Percentiles rank a stretch among this genome's conserved stretches.
Evolutionary conservation across 2,329 filamentous ascomycete species (phyloP).

Genomic region (Xylariomycetidae sp.): DNA sequence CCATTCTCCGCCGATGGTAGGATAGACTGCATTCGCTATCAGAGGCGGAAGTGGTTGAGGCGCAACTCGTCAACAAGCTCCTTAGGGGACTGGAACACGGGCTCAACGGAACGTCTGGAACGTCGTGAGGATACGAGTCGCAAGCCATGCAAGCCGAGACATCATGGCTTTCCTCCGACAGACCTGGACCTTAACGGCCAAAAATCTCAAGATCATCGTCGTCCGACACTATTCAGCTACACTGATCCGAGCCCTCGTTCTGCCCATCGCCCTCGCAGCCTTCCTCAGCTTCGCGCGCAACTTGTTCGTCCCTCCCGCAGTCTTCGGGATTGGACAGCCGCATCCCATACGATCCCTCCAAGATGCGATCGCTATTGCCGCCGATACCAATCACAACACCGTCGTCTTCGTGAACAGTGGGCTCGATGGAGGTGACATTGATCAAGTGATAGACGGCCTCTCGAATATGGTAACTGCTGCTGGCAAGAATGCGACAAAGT

Average conservation of each 20-base stretch:
- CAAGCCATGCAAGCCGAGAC: too few relatives aligned
- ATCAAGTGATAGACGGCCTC: conserved; percentile 62
- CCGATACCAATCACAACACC: conserved; percentile 55
- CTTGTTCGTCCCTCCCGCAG: conserved; percentile 73
- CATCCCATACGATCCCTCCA: conserved; percentile 59
- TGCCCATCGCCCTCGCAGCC: conserved; percentile 53
- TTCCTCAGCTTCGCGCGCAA: conserved; percentile 72
- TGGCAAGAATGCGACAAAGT: conserved; percentile 51
- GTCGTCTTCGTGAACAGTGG: conserved; percentile 78
- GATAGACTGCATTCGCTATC: too few relatives aligned
- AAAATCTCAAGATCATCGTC: conserved; percentile 57
- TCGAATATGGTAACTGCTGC: conserved; percentile 50
- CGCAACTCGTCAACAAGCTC: too few relatives aligned
- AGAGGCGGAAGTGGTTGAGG: too few relatives aligned
- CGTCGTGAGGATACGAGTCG: too few relatives aligned
- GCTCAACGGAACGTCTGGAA: too few relatives aligned
- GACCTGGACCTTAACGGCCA: conserved; percentile 55
- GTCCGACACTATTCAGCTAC: conserved; percentile 49
- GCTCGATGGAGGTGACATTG: conserved; percentile 63
- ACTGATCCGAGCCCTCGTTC: conserved; percentile 51
- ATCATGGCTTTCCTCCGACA: conserved; percentile 53
- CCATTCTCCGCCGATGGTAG: too few relatives aligned
- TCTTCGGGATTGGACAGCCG: conserved; percentile 66
- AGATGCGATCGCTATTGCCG: conserved; percentile 56
- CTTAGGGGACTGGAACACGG: too few relatives aligned